These are phyloP conservation scores for Zymoseptoria brevis DNA, from an alignment of 2,329 filamentous ascomycete species.

Conservation along the genomic window DNA sequence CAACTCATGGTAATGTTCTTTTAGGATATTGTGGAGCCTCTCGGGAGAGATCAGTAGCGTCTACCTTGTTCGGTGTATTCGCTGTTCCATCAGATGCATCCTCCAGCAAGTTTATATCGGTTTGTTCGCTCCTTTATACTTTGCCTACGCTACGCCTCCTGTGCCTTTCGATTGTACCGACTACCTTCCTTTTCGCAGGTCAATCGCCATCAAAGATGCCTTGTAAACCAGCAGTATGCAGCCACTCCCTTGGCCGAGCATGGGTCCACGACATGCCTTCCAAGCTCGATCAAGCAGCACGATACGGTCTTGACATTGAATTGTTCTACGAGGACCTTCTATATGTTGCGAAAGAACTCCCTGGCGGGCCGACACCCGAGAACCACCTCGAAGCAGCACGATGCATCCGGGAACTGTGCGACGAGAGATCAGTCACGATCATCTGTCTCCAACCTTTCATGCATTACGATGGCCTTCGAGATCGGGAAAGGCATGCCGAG, in stretches of 20 bases:
- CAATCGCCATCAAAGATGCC: slow-evolving; percentile 30
- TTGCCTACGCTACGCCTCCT: not conserved
- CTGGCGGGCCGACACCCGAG: slow-evolving; percentile 37
- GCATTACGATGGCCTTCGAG: slow-evolving; percentile 66
- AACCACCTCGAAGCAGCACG: slow-evolving; percentile 50
- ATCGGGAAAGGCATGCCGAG: slow-evolving; percentile 50
- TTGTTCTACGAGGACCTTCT: slow-evolving; percentile 71
- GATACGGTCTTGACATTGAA: slow-evolving; percentile 64
- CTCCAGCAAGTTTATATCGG: not conserved
- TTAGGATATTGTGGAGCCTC: not conserved
- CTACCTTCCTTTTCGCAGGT: not conserved
- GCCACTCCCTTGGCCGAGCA: slow-evolving; percentile 67
- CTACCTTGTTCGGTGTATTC: not conserved
- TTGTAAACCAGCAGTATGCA: slow-evolving; percentile 60
- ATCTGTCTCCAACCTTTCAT: slow-evolving; percentile 69
- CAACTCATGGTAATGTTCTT: slow-evolving; percentile 7
- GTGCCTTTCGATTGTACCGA: not conserved
- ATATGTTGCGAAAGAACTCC: slow-evolving; percentile 46
- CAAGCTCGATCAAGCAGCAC: slow-evolving; percentile 61
- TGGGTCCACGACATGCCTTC: slow-evolving; percentile 59
- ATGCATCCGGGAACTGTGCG: slow-evolving; percentile 51
- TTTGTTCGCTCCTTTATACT: not conserved
- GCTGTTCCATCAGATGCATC: not conserved
- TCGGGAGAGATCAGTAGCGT: not conserved
- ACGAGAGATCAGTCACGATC: slow-evolving; percentile 48